Conservation (phyloP, 768 basidiomycete genomes). For the Serendipita sp. region DNA sequence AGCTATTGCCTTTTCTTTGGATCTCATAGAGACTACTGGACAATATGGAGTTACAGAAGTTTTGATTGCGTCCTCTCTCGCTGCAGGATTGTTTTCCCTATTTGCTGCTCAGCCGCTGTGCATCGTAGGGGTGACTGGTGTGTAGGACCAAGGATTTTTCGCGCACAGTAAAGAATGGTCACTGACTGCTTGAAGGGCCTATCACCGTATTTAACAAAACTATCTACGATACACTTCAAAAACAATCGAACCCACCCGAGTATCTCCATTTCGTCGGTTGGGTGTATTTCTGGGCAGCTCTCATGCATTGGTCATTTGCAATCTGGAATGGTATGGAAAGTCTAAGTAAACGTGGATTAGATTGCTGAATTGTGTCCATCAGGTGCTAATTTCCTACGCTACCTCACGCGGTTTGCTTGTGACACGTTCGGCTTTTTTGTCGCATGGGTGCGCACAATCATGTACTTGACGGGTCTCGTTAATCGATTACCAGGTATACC, state of each 20-base stretch:
- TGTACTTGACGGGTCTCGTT: not conserved
- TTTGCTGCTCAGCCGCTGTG: slow-evolving; percentile 84
- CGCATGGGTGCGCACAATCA: slow-evolving; percentile 38
- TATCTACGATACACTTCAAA: slow-evolving; percentile 58
- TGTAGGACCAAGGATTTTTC: slow-evolving; percentile 6
- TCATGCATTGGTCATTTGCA: slow-evolving; percentile 57
- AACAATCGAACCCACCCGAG: slow-evolving; percentile 40
- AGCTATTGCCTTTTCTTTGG: slow-evolving; percentile 81
- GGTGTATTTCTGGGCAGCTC: slow-evolving; percentile 85
- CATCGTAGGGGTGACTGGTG: slow-evolving; percentile 81
- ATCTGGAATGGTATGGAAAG: slow-evolving; percentile 47
- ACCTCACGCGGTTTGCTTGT: slow-evolving; percentile 80
- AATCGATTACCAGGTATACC: slow-evolving; percentile 30
- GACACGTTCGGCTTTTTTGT: slow-evolving; percentile 91
- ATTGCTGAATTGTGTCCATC: slow-evolving; percentile 5
- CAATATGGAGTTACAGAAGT: slow-evolving; percentile 86
- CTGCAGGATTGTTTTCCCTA: slow-evolving; percentile 72
- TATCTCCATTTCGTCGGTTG: slow-evolving; percentile 84
- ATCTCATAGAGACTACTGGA: slow-evolving; percentile 78
- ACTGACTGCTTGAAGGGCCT: slow-evolving; percentile 37
- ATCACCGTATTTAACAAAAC: slow-evolving; percentile 90
- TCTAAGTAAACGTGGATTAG: not conserved
- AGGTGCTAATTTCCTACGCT: slow-evolving; percentile 75
- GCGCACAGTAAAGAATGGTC: not conserved
- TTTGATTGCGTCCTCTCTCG: slow-evolving; percentile 70